phyloP scores from a whole-genome alignment of 2,329 filamentous ascomycete species.

The Pyrenochaeta sp. region DNA sequence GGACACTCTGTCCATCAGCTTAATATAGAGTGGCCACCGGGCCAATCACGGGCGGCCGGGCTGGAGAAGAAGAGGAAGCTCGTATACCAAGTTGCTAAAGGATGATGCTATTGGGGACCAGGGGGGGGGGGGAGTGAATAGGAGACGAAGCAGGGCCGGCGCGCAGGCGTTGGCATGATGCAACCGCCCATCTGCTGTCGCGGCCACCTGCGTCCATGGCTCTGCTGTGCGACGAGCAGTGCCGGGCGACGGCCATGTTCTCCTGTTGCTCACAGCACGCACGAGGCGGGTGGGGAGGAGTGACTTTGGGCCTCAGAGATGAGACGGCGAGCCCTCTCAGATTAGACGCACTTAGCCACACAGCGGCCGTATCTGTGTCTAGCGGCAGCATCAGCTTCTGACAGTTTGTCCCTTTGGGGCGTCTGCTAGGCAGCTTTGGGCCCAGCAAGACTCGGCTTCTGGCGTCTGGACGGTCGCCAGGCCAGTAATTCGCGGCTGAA shows the following conservation, averaged over 20 bases:
- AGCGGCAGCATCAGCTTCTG: slow-evolving; percentile 11
- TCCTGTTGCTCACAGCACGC: neutral
- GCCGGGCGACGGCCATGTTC: slow-evolving; percentile 5
- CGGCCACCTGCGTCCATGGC: slow-evolving; percentile 7
- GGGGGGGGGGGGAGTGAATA: too few relatives aligned
- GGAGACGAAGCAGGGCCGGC: neutral
- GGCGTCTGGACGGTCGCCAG: slow-evolving; percentile 19
- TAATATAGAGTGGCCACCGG: slow-evolving; percentile 35
- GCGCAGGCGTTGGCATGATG: slow-evolving; percentile 15
- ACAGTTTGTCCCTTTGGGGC: slow-evolving; percentile 21
- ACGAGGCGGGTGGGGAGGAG: neutral
- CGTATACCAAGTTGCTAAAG: slow-evolving; percentile 4
- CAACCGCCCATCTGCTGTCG: slow-evolving; percentile 7
- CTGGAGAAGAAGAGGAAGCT: slow-evolving; percentile 13
- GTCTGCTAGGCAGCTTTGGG: slow-evolving; percentile 14
- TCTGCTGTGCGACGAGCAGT: slow-evolving; percentile 7
- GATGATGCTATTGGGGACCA: slow-evolving; percentile 19
- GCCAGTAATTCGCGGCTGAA: slow-evolving; percentile 10
- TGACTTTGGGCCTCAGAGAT: too few relatives aligned
- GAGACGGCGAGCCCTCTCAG: neutral
- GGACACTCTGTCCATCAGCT: slow-evolving; percentile 22
- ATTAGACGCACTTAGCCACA: slow-evolving; percentile 19
- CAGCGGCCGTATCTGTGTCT: slow-evolving; percentile 15
- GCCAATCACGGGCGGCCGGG: slow-evolving; percentile 28
- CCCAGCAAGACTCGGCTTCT: slow-evolving; percentile 23